Base-by-base conservation (phyloP, 208 protist genomes). In the Angomonas desouzai region DNA sequence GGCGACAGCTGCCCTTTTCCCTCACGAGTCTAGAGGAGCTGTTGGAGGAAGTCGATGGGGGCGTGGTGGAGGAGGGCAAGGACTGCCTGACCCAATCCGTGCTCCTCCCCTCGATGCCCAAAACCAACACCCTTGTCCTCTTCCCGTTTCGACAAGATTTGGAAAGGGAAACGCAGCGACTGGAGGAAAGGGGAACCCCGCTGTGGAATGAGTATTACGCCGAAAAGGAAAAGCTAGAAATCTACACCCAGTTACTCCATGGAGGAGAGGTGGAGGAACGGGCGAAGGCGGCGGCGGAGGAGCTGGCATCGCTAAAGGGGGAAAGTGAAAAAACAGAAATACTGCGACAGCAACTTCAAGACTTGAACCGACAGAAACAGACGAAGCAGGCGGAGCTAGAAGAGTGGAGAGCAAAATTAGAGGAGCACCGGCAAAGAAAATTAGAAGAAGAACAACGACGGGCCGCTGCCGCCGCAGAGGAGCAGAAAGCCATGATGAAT, bases 181-280 rank as follows among this genome's bases (percentile, higher is more conserved):
- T 29, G 23, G 51, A 62, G 22, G 33, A 33, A 16, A 20, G 6
- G 18, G 22, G 33, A 20, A 23, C 9, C 20, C 33, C 53, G 6
- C 20, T 63, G 13, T 40, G 20, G 29, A 22, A 34, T 2, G 38
- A 75, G 22, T 65, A n/a, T 25, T n/a, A 66, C 23, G 56, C 72
- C 29, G 59, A 62, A 16, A 36, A 70, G 34, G 71, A 70, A 40
- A 70, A 25, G 13, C 36, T 92, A 10, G 80, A 87, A 6, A 82
- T 72, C 69, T 92, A 85, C 56, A 72, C 74, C 1, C 79, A 81
- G 56, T 79, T 81, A 48, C 70, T 4, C 68, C 71, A 76, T 0
- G 64, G 68, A 2, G 72, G 62, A 3, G 66, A 83, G 25, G 60
- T 89, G 23, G 73, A 75, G 61, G 55, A 75, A 32, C 48, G 71